phyloP scores from a whole-genome alignment of 2,329 filamentous ascomycete species.

The Blastomyces gilchristii region DNA sequence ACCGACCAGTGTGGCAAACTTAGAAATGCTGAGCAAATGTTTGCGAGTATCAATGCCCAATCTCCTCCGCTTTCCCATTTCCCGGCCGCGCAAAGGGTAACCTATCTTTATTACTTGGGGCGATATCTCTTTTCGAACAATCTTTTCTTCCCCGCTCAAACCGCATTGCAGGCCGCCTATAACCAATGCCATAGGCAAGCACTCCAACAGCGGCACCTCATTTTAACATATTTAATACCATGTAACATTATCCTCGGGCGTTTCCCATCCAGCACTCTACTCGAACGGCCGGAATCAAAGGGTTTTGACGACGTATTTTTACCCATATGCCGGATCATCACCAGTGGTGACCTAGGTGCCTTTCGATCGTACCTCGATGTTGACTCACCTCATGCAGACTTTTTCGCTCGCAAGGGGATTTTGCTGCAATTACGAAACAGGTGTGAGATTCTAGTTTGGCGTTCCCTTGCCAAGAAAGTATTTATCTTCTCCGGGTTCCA shows the following conservation, averaged over 20 bases:
- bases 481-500: slow-evolving; percentile 71
- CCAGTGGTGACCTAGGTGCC: slow-evolving; percentile 59
- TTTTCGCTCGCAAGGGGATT: slow-evolving; percentile 66
- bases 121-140: slow-evolving; percentile 79
- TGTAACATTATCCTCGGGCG: slow-evolving; percentile 75
- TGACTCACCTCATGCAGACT: slow-evolving; percentile 48
- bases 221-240: slow-evolving; percentile 74
- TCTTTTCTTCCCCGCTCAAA: slow-evolving; percentile 66
- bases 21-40: slow-evolving; percentile 74
- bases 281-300: slow-evolving; percentile 59
- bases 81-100: slow-evolving; percentile 76
- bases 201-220: slow-evolving; percentile 60
- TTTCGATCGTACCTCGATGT: slow-evolving; percentile 60
- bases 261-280: slow-evolving; percentile 59
- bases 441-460: slow-evolving; percentile 73
- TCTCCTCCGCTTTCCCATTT: slow-evolving; percentile 74
- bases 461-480: slow-evolving; percentile 64
- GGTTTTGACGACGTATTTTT: slow-evolving; percentile 56
- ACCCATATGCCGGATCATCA: slow-evolving; percentile 63
- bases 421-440: slow-evolving; percentile 66
- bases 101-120: slow-evolving; percentile 89
- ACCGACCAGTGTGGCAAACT: slow-evolving; percentile 60
- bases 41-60: slow-evolving; percentile 74
- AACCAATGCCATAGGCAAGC: slow-evolving; percentile 55
- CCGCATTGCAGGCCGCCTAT: slow-evolving; percentile 70